These are phyloP conservation scores for Macrolepiota dolichaula DNA, from an alignment of 768 basidiomycete species.

Conservation along the genomic window DNA sequence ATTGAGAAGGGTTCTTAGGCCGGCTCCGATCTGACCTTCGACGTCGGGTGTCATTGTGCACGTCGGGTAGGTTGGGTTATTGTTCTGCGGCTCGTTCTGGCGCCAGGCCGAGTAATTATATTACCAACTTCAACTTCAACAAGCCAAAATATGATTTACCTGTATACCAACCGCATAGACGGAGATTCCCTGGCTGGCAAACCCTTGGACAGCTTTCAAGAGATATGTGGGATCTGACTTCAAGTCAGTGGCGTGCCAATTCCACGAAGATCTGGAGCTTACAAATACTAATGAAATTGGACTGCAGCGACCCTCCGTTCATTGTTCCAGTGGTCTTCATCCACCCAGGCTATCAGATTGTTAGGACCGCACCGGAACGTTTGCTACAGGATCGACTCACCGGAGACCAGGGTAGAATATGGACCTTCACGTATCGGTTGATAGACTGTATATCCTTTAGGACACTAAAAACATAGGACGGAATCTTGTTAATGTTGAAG, in stretches of 20 bases:
- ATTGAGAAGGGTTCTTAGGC: conserved; percentile 57
- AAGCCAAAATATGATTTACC: conserved; percentile 11
- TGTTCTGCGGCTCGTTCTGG: conserved; percentile 52
- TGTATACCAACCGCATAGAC: conserved; percentile 65
- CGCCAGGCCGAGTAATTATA: not conserved
- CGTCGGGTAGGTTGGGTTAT: conserved; percentile 67
- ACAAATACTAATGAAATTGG: conserved; percentile 48
- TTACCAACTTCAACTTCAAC: not conserved
- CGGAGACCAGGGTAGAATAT: conserved; percentile 63
- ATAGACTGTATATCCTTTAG: conserved; percentile 60
- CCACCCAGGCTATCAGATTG: conserved; percentile 59
- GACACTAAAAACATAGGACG: conserved; percentile 60
- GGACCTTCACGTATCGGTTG: conserved; percentile 37
- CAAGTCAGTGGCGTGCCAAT: not conserved
- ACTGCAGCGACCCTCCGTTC: conserved; percentile 60
- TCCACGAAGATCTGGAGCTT: conserved; percentile 19
- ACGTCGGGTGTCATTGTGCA: conserved; percentile 49
- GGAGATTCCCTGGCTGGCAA: conserved; percentile 54
- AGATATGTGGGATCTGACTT: conserved; percentile 66
- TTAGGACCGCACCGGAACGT: not conserved
- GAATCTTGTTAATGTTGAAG: conserved; percentile 57
- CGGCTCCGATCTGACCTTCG: conserved; percentile 56
- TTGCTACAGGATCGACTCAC: conserved; percentile 31
- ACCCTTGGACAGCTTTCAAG: conserved; percentile 69
- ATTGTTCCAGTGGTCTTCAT: conserved; percentile 70